A percentile compares a stretch with the other conserved stretches of the same genome.
These are phyloP conservation scores for Strigomonas oncopelti DNA, from an alignment of 208 protist genomes.

Conservation along the genomic window DNA sequence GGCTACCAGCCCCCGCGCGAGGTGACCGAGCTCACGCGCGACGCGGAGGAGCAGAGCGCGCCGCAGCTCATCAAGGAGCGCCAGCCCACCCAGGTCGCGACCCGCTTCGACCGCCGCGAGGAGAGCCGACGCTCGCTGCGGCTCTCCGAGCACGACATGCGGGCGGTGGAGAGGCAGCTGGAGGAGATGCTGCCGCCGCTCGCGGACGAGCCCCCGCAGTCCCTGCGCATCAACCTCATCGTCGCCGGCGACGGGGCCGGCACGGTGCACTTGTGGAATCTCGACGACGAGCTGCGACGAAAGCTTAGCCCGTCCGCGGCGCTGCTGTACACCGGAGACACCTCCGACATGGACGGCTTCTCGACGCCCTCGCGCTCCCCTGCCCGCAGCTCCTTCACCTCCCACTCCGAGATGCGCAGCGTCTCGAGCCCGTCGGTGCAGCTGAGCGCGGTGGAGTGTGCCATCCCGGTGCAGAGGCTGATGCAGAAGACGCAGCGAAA, in stretches of 20 bases:
- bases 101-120: conserved; percentile 73
- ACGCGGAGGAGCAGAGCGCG: conserved; percentile 27
- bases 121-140: conserved; percentile 56
- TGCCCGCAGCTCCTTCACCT: conserved; percentile 3
- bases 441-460: conserved; percentile 6
- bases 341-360: background rate
- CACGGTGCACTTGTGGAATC: conserved; percentile 82
- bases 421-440: conserved; percentile 19
- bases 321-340: background rate
- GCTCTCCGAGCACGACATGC: conserved; percentile 72
- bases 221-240: conserved; percentile 71
- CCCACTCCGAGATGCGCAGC: conserved; percentile 2
- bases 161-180: conserved; percentile 70
- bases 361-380: conserved; percentile 3
- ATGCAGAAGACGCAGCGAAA: conserved; percentile 11
- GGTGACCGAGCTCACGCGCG: conserved; percentile 26
- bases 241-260: conserved; percentile 75
- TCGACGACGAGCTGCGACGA: conserved; percentile 68
- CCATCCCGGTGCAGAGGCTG: background rate
- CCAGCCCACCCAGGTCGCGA: conserved; percentile 47
- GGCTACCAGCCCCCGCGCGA: conserved; percentile 34
- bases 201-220: conserved; percentile 52
- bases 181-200: conserved; percentile 64
- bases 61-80: conserved; percentile 24
- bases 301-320: conserved; percentile 11